Percentiles rank a stretch among this genome's conserved stretches.
phyloP scores from a whole-genome alignment of 2,329 filamentous ascomycete species.

The Dactylellina parvicollis region DNA sequence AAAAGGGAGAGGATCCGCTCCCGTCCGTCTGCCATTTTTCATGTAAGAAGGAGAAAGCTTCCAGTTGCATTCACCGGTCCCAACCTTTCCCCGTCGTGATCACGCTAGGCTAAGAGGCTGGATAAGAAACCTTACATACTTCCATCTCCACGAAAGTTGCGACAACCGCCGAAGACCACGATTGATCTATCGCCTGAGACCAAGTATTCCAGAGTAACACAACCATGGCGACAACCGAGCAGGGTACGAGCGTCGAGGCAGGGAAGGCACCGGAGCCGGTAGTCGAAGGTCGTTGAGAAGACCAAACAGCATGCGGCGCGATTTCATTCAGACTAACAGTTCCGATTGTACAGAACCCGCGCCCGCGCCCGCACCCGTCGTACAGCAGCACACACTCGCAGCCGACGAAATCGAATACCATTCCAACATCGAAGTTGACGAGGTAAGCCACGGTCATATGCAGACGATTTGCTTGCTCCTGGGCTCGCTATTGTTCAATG shows the following conservation, averaged over 20 bases:
- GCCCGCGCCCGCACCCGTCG: not conserved
- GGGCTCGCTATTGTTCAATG: slow-evolving; percentile 3
- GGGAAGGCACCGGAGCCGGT: slow-evolving; percentile 6
- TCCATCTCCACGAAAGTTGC: slow-evolving; percentile 22
- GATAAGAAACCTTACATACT: slow-evolving; percentile 12
- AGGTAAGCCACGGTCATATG: slow-evolving; percentile 18
- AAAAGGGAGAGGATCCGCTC: slow-evolving; percentile 55
- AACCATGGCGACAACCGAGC: slow-evolving; percentile 29
- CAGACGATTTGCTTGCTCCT: not conserved
- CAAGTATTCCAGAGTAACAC: not conserved
- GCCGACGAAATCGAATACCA: too few species aligned
- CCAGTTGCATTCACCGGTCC: slow-evolving; percentile 6
- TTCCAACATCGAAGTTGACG: slow-evolving; percentile 21
- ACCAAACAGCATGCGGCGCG: not conserved
- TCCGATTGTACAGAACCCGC: not conserved
- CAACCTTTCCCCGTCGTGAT: slow-evolving; percentile 16
- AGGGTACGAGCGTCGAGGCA: not conserved
- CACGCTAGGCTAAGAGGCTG: slow-evolving; percentile 22
- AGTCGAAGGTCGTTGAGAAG: not conserved
- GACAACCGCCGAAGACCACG: slow-evolving; percentile 19
- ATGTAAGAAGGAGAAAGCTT: slow-evolving; percentile 23
- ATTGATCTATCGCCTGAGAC: not conserved
- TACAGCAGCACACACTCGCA: not conserved
- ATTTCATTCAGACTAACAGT: slow-evolving; percentile 4
- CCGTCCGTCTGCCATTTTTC: slow-evolving; percentile 44